Evolutionary conservation across 805 yeast species (phyloP).

Genomic region (Alloascoidea hylecoeti): DNA sequence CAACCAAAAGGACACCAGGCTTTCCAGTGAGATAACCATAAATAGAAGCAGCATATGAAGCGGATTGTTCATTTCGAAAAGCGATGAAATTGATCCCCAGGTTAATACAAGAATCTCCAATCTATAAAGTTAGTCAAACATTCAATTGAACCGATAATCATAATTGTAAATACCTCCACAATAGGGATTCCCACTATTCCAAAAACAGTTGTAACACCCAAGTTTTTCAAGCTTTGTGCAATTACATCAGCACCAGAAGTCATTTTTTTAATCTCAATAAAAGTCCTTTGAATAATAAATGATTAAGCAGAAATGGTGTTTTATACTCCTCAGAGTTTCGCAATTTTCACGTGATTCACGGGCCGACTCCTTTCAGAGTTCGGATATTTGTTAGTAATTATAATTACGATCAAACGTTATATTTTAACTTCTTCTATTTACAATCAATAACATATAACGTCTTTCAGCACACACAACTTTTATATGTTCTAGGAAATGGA

Average conservation of each 20-base stretch:
- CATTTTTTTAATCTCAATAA: too few species aligned
- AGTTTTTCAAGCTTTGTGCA: constrained; percentile 28
- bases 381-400: too few species aligned
- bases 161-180: constrained; percentile 29
- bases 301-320: too few species aligned
- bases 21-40: constrained; percentile 51
- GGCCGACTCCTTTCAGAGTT: too few species aligned
- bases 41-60: constrained; percentile 62
- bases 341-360: too few species aligned
- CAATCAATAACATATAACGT: too few species aligned
- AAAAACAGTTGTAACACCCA: constrained; percentile 44
- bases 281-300: too few species aligned
- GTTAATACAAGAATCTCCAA: constrained; percentile 45
- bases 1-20: constrained; percentile 58
- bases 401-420: too few species aligned
- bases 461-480: constrained; percentile 29
- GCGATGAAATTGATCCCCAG: constrained; percentile 41
- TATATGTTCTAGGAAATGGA: constrained; percentile 71
- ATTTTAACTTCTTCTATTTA: too few species aligned
- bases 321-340: too few species aligned
- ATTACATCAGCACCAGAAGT: constrained; percentile 32
- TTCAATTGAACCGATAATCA: not conserved
- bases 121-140: constrained; percentile 6
- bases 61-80: constrained; percentile 61
- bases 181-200: constrained; percentile 71